Conservation (phyloP, 2,329 filamentous ascomycete genomes). For the Verticillium longisporum region DNA sequence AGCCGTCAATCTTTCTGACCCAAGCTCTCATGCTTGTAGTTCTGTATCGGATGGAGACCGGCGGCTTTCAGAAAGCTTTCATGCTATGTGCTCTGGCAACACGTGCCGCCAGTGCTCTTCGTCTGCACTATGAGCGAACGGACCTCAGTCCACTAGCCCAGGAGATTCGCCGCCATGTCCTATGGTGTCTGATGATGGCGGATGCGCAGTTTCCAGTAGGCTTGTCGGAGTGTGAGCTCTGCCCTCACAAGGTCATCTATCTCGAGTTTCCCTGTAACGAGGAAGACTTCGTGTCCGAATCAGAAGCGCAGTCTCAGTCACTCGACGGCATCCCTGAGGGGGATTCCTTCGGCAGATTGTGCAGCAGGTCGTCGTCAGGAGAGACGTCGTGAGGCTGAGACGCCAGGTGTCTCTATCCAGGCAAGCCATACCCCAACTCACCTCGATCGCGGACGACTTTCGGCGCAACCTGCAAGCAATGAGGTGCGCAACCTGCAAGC, state of each 20-base stretch:
- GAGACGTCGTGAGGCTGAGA: conserved; percentile 14
- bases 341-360: conserved; percentile 11
- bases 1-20: conserved; percentile 14
- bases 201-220: conserved; percentile 35
- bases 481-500: not conserved
- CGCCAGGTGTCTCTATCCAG: conserved; percentile 6
- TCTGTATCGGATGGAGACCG: conserved; percentile 34
- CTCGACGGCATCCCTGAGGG: conserved; percentile 6
- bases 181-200: conserved; percentile 37
- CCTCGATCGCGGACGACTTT: conserved; percentile 9
- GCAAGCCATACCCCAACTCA: conserved; percentile 3
- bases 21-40: conserved; percentile 37
- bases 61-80: conserved; percentile 34
- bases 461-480: not conserved
- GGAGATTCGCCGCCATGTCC: conserved; percentile 33
- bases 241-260: conserved; percentile 32
- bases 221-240: conserved; percentile 37
- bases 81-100: conserved; percentile 36
- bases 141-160: conserved; percentile 31
- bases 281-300: conserved; percentile 26
- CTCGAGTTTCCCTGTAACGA: conserved; percentile 35
- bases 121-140: conserved; percentile 34
- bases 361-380: conserved; percentile 11
- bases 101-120: conserved; percentile 32
- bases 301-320: not conserved